These are phyloP conservation scores for Fusarium armeniacum DNA, from an alignment of 2,329 filamentous ascomycete species.

Conservation along the genomic window DNA sequence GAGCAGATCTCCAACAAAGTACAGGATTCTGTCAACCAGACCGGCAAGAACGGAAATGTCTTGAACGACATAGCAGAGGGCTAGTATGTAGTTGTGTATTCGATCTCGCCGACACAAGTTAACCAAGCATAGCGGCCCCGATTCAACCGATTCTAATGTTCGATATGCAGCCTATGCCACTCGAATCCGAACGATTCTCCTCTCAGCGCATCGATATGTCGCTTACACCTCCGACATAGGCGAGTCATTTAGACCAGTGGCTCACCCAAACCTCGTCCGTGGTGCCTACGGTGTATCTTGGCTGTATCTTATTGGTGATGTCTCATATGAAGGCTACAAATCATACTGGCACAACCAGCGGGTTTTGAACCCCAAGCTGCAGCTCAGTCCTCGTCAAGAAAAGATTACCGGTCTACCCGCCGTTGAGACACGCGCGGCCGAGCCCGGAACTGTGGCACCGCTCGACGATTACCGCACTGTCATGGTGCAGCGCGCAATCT, in stretches of 20 bases:
- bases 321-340: conserved; percentile 94
- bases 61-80: conserved; percentile 84
- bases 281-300: conserved; percentile 92
- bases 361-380: conserved; percentile 75
- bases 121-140: conserved; percentile 60
- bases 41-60: conserved; percentile 76
- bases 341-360: conserved; percentile 90
- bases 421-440: conserved; percentile 49
- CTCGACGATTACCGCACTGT: conserved; percentile 92
- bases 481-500: conserved; percentile 90
- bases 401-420: conserved; percentile 62
- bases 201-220: conserved; percentile 93
- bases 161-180: conserved; percentile 95
- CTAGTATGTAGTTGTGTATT: conserved; percentile 69
- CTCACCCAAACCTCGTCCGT: conserved; percentile 85
- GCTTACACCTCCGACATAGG: conserved; percentile 97
- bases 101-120: conserved; percentile 22
- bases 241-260: conserved; percentile 93
- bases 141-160: conserved; percentile 86
- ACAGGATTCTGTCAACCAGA: conserved; percentile 70
- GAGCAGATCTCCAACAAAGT: conserved; percentile 68
- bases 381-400: conserved; percentile 65
- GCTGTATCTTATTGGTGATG: conserved; percentile 92
- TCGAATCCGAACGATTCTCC: conserved; percentile 86
- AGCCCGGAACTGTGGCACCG: conserved; percentile 68